Conservation (phyloP, 1,284 basidiomycete genomes). For the Malassezia vespertilionis region DNA sequence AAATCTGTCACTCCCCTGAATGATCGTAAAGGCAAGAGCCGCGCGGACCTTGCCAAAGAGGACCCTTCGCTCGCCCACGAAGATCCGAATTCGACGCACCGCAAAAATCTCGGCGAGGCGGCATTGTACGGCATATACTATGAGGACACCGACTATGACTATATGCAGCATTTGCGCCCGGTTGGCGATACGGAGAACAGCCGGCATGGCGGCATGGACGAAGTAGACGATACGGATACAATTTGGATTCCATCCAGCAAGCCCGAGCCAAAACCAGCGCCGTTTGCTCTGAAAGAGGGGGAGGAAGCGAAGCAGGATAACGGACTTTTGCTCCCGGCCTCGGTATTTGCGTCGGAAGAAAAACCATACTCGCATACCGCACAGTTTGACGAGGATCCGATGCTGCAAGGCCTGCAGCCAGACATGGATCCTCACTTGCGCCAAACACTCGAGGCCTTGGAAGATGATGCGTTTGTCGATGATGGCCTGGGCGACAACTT, state of each 20-base stretch:
- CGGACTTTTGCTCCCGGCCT: constrained; percentile 56
- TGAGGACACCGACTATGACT: constrained; percentile 97
- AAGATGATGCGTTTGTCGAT: constrained; percentile 65
- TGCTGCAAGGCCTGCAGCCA: constrained; percentile 68
- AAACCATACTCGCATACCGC: constrained; percentile 21
- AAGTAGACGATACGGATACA: constrained; percentile 26
- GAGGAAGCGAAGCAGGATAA: constrained; percentile 10
- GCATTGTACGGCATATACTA: constrained; percentile 81
- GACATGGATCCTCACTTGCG: constrained; percentile 93
- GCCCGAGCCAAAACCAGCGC: constrained; percentile 25
- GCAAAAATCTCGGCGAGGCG: constrained; percentile 64
- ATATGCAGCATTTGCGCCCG: constrained; percentile 78
- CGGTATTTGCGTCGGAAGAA: constrained; percentile 45
- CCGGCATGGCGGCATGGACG: constrained; percentile 36
- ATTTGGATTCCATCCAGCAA: constrained; percentile 23
- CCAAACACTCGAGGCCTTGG: constrained; percentile 83
- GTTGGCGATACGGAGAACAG: constrained; percentile 34
- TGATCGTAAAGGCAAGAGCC: constrained; percentile 55
- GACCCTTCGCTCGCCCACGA: constrained; percentile 55
- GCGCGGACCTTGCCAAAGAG: constrained; percentile 59
- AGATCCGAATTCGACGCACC: constrained; percentile 19
- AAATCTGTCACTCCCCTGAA: constrained; percentile 61
- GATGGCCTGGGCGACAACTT: constrained; percentile 56
- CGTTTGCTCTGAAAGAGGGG: constrained; percentile 26
- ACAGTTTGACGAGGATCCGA: constrained; percentile 25